Evolutionary conservation across 805 yeast genomes (phyloP).

Genomic region (Spathaspora boniae): DNA sequence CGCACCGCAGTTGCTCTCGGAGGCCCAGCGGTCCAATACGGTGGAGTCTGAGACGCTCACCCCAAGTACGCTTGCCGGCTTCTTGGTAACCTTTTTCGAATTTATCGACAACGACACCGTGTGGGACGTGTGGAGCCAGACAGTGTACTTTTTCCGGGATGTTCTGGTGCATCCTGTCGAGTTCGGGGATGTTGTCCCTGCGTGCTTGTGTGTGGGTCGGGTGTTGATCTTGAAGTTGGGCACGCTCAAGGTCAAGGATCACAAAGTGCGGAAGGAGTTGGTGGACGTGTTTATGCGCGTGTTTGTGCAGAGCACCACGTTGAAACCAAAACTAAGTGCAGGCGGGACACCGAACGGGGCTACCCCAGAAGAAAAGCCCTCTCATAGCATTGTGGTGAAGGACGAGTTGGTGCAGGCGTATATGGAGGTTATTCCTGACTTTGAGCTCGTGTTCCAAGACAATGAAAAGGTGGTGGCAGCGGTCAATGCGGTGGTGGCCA

Average conservation of each 20-base stretch:
- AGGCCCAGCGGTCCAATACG: slow-evolving; percentile 43
- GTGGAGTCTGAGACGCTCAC: too few relatives aligned
- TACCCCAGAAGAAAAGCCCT: slow-evolving; percentile 10
- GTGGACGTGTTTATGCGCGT: slow-evolving; percentile 33
- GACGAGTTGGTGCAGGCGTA: slow-evolving; percentile 44
- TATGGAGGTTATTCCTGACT: slow-evolving; percentile 26
- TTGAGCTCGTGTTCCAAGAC: slow-evolving; percentile 49
- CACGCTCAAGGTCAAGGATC: slow-evolving; percentile 59
- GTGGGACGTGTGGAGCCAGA: slow-evolving; percentile 71
- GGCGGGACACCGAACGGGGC: slow-evolving; percentile 8
- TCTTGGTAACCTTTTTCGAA: slow-evolving; percentile 57
- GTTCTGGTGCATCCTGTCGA: slow-evolving; percentile 43
- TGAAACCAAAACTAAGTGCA: slow-evolving; percentile 11
- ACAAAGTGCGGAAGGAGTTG: slow-evolving; percentile 58
- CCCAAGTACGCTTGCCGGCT: slow-evolving; percentile 48
- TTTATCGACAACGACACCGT: slow-evolving; percentile 73
- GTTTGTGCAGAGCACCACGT: slow-evolving; percentile 15
- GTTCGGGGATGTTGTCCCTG: slow-evolving; percentile 51
- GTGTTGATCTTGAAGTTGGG: slow-evolving; percentile 54
- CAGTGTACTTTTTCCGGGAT: slow-evolving; percentile 59
- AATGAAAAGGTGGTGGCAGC: slow-evolving; percentile 55
- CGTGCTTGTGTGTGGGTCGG: slow-evolving; percentile 49
- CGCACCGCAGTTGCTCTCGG: slow-evolving; percentile 27
- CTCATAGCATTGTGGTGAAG: slow-evolving; percentile 21
- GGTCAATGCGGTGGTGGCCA: slow-evolving; percentile 51